A percentile compares a stretch with the other conserved stretches of the same genome.
Conservation (phyloP, 495 filamentous ascomycete species). For the Lasiosphaeris hirsuta region DNA sequence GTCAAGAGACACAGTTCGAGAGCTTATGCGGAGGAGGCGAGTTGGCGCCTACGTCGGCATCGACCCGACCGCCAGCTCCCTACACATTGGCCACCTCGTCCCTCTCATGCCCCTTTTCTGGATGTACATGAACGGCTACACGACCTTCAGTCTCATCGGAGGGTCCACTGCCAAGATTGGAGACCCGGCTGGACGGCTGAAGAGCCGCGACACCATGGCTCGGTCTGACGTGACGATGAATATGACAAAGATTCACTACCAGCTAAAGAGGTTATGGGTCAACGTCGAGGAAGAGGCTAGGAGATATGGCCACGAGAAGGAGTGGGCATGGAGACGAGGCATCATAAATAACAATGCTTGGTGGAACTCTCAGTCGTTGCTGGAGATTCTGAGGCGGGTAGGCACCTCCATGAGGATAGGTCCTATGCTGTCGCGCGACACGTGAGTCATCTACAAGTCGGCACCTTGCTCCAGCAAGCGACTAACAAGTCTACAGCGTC, state of each 20-base stretch:
- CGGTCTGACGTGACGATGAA: constrained; percentile 60
- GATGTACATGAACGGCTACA: constrained; percentile 82
- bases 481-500: constrained; percentile 51
- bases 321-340: constrained; percentile 60
- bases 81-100: constrained; percentile 90
- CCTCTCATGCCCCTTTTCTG: constrained; percentile 94
- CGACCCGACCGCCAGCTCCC: constrained; percentile 85
- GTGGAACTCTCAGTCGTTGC: constrained; percentile 65
- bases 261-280: constrained; percentile 72
- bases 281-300: constrained; percentile 63
- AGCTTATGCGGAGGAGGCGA: constrained; percentile 64
- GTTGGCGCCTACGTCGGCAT: constrained; percentile 84
- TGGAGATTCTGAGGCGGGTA: constrained; percentile 69
- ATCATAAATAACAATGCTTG: constrained; percentile 77
- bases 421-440: constrained; percentile 84
- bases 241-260: constrained; percentile 71
- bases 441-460: constrained; percentile 50
- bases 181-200: constrained; percentile 77
- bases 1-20: constrained; percentile 63
- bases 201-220: constrained; percentile 58
- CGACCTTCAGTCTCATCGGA: constrained; percentile 72
- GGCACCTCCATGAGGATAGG: constrained; percentile 72
- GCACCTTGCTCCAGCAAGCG: constrained; percentile 18
- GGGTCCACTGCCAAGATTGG: constrained; percentile 83
- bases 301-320: constrained; percentile 57